A percentile compares a stretch with the other conserved stretches of the same genome.
Evolutionary conservation across 257 asterid species (phyloP).

Genomic region (Euphrasia confusa): DNA sequence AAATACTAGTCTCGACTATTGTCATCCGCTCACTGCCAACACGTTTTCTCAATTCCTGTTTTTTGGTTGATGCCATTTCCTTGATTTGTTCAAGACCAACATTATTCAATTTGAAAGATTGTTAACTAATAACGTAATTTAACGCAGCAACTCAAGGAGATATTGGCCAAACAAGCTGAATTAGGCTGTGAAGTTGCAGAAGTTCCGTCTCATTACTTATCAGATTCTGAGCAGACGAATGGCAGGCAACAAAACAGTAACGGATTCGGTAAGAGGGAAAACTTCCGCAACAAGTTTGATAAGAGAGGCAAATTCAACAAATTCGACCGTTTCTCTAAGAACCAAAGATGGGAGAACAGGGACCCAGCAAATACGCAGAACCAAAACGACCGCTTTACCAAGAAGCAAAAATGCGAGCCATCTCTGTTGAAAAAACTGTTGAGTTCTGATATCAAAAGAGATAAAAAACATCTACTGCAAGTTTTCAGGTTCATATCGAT

Average conservation of each 20-base stretch:
- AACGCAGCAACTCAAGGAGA: conserved; percentile 80
- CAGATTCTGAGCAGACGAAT: conserved; percentile 53
- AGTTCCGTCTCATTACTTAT: conserved; percentile 71
- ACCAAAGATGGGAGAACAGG: conserved; percentile 30
- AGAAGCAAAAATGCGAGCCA: conserved; percentile 44
- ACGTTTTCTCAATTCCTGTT: neutral
- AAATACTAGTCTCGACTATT: neutral
- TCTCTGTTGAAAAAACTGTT: conserved; percentile 70
- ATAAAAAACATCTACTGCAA: conserved; percentile 63
- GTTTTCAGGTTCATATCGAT: conserved; percentile 74
- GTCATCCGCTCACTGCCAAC: neutral
- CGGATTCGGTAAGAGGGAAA: conserved; percentile 41
- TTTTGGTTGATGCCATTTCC: neutral
- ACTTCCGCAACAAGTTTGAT: conserved; percentile 51
- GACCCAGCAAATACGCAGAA: conserved; percentile 27
- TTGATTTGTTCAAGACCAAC: neutral
- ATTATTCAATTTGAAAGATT: neutral
- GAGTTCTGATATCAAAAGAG: conserved; percentile 64
- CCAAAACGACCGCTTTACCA: conserved; percentile 26
- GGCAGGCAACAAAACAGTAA: conserved; percentile 32
- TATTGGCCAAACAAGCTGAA: conserved; percentile 91
- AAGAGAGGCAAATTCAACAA: conserved; percentile 50
- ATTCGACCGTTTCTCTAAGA: conserved; percentile 40
- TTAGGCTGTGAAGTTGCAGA: conserved; percentile 95
- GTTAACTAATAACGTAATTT: conserved; percentile 15